phyloP scores from a whole-genome alignment of 2,329 filamentous ascomycete species.

The Microsporum canis region DNA sequence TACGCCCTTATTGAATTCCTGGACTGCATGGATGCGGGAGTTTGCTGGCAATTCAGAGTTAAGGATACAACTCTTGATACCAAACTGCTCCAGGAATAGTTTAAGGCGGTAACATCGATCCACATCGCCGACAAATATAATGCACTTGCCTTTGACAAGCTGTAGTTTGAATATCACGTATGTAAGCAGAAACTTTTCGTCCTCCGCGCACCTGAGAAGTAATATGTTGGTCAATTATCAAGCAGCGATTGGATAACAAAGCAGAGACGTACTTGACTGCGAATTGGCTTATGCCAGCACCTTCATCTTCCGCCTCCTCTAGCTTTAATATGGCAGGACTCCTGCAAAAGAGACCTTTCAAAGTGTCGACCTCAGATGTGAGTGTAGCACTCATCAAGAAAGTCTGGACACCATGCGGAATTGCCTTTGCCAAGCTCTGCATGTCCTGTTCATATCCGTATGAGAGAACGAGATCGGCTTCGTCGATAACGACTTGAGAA shows the following conservation, averaged over 20 bases:
- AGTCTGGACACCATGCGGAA: slow-evolving; percentile 80
- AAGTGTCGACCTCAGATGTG: slow-evolving; percentile 70
- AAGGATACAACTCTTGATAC: slow-evolving; percentile 81
- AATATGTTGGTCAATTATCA: slow-evolving; percentile 11
- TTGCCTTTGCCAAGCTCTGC: slow-evolving; percentile 60
- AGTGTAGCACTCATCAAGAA: slow-evolving; percentile 91
- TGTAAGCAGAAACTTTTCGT: slow-evolving; percentile 87
- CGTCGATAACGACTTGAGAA: slow-evolving; percentile 74
- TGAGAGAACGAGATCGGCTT: slow-evolving; percentile 83
- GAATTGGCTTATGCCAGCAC: slow-evolving; percentile 71
- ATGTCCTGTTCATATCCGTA: slow-evolving; percentile 93
- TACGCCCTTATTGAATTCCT: slow-evolving; percentile 92
- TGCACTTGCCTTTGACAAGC: slow-evolving; percentile 83
- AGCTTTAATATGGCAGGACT: slow-evolving; percentile 70
- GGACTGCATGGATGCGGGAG: slow-evolving; percentile 82
- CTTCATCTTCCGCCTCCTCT: slow-evolving; percentile 67
- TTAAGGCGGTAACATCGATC: slow-evolving; percentile 87
- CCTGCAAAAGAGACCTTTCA: slow-evolving; percentile 76
- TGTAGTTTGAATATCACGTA: slow-evolving; percentile 95
- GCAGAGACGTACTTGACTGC: slow-evolving; percentile 56
- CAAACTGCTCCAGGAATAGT: slow-evolving; percentile 93
- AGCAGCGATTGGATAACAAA: slow-evolving; percentile 10
- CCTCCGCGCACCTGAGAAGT: slow-evolving; percentile 62
- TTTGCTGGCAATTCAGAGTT: slow-evolving; percentile 94
- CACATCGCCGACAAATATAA: slow-evolving; percentile 74